These are phyloP conservation scores for Diplocarpon rosae DNA, from an alignment of 2,329 filamentous ascomycete species.

Conservation along the genomic window DNA sequence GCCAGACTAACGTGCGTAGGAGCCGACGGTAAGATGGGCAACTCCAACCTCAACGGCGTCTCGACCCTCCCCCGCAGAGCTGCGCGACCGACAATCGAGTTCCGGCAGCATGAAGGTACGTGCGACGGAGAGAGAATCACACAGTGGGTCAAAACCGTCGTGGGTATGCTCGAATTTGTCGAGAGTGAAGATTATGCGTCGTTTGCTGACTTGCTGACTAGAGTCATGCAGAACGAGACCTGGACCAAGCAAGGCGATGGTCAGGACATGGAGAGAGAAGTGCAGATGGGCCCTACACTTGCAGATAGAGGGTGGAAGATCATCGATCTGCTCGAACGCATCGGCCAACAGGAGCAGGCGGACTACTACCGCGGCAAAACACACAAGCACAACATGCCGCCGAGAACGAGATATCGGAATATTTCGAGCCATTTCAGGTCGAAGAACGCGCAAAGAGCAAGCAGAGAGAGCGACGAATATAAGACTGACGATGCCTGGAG, in stretches of 20 bases:
- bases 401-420: too few relatives aligned
- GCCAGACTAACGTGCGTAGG: not conserved
- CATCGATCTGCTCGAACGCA: constrained; percentile 1
- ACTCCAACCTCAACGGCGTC: not conserved
- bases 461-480: too few relatives aligned
- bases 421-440: too few relatives aligned
- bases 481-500: too few relatives aligned
- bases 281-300: not conserved
- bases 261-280: not conserved
- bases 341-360: not conserved
- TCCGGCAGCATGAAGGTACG: constrained; percentile 20
- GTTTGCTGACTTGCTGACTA: not conserved
- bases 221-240: not conserved
- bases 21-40: not conserved
- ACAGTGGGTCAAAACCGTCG: constrained; percentile 13
- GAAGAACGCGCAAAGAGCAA: too few relatives aligned
- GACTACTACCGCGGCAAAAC: not conserved
- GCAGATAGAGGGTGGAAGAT: constrained; percentile 3
- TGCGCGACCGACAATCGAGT: constrained; percentile 17
- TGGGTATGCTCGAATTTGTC: constrained; percentile 10
- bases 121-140: constrained; percentile 11
- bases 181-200: not conserved
- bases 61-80: not conserved
- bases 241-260: not conserved
- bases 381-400: not conserved